phyloP scores from a whole-genome alignment of 2,329 filamentous ascomycete species.

The Diaporthe nobilis region DNA sequence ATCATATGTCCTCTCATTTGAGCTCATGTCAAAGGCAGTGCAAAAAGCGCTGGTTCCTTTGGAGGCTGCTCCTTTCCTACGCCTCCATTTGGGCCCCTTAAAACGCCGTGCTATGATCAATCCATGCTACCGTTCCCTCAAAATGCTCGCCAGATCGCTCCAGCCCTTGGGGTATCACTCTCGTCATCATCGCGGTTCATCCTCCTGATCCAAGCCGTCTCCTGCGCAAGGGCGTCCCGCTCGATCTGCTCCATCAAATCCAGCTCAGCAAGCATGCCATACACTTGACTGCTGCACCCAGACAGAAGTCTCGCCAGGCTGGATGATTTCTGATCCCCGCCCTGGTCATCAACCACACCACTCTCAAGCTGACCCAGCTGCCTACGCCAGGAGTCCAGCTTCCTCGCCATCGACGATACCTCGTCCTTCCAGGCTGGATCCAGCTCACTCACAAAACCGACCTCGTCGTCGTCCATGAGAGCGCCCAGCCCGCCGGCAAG shows the following conservation, averaged over 20 bases:
- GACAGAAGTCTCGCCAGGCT: constrained; percentile 64
- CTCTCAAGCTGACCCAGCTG: constrained; percentile 61
- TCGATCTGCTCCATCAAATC: constrained; percentile 74
- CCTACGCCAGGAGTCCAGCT: constrained; percentile 68
- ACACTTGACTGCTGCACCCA: constrained; percentile 63
- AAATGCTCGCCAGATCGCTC: constrained; percentile 63
- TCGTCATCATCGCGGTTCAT: constrained; percentile 61
- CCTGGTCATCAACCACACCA: constrained; percentile 42
- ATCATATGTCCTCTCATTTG: not conserved
- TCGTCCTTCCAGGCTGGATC: constrained; percentile 73
- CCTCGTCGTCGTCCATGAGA: constrained; percentile 48
- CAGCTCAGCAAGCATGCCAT: constrained; percentile 74
- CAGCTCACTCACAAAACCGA: constrained; percentile 68
- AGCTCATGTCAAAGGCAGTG: not conserved
- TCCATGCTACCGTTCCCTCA: constrained; percentile 40
- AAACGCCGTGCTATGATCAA: constrained; percentile 29
- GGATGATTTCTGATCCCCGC: constrained; percentile 44
- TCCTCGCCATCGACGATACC: constrained; percentile 64
- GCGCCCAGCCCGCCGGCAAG: constrained; percentile 51
- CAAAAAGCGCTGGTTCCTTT: too few relatives aligned
- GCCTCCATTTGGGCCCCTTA: not conserved
- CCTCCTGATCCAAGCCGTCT: constrained; percentile 71
- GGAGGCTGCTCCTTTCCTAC: not conserved
- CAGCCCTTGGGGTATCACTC: constrained; percentile 53
- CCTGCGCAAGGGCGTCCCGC: constrained; percentile 66